These are phyloP conservation scores for Penicillium daleae DNA, from an alignment of 495 filamentous ascomycete genomes.

Conservation along the genomic window DNA sequence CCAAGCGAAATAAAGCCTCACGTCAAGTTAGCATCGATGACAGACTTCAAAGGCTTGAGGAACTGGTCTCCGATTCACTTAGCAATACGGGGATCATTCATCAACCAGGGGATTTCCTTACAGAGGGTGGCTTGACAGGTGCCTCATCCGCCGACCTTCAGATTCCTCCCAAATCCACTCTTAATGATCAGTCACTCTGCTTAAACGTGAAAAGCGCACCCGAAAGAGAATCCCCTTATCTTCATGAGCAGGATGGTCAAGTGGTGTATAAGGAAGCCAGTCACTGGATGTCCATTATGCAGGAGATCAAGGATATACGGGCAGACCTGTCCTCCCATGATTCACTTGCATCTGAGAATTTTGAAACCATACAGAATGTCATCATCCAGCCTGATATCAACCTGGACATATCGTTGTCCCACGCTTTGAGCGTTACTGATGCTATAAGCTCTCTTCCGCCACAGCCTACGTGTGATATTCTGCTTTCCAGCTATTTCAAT, in stretches of 20 bases:
- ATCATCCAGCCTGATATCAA: neutral
- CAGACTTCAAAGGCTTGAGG: conserved; percentile 56
- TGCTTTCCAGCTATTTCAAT: conserved; percentile 54
- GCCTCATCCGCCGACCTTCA: neutral
- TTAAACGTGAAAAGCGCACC: neutral
- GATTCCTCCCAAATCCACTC: neutral
- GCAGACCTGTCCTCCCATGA: conserved; percentile 31
- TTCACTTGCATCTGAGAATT: neutral
- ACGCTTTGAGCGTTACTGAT: conserved; percentile 21
- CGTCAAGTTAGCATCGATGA: conserved; percentile 48
- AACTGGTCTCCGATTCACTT: conserved; percentile 30
- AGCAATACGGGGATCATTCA: neutral
- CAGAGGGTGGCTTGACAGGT: neutral
- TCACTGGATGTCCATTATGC: conserved; percentile 61
- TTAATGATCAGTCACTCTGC: neutral
- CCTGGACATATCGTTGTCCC: neutral
- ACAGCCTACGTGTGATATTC: conserved; percentile 39
- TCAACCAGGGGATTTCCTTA: neutral
- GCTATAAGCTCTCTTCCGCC: conserved; percentile 44
- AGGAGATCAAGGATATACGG: conserved; percentile 44
- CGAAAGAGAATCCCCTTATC: conserved; percentile 11
- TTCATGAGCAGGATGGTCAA: conserved; percentile 22
- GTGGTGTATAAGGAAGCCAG: conserved; percentile 54
- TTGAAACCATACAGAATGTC: neutral
- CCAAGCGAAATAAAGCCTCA: conserved; percentile 40